These are phyloP conservation scores for Magnolia sinica DNA, from an alignment of 164 flowering plant species.

Conservation along the genomic window DNA sequence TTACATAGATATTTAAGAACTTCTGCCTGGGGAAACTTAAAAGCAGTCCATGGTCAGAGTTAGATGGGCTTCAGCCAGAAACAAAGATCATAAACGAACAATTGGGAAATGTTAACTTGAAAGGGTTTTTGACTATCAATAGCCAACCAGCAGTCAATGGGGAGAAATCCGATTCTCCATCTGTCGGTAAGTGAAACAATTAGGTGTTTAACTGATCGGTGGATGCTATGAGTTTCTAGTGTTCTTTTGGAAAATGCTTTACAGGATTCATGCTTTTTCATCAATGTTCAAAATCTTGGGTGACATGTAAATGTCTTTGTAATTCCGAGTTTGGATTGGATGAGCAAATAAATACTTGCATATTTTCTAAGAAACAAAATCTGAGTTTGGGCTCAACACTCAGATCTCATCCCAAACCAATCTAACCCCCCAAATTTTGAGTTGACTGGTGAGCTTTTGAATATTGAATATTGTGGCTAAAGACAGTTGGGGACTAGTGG, in stretches of 20 bases:
- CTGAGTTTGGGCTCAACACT: background rate
- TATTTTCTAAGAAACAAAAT: no score
- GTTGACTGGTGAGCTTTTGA: no score
- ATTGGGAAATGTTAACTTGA: constrained; percentile 60
- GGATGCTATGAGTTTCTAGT: background rate
- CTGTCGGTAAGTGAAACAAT: constrained; percentile 62
- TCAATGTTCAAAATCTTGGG: background rate
- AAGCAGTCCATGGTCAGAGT: constrained; percentile 92
- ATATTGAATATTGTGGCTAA: no score
- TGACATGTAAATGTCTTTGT: background rate
- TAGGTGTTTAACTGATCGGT: background rate
- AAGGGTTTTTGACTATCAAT: constrained; percentile 93
- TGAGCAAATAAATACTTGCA: no score
- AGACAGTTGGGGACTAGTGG: no score
- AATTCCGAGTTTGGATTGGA: background rate
- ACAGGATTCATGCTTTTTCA: background rate
- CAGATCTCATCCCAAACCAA: background rate
- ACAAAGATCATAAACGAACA: constrained; percentile 80
- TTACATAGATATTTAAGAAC: constrained; percentile 57
- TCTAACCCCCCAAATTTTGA: background rate
- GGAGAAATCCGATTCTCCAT: constrained; percentile 73
- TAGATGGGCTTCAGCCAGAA: constrained; percentile 96
- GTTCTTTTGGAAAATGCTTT: background rate
- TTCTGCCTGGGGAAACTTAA: constrained; percentile 74
- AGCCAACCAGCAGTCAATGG: constrained; percentile 98